phyloP scores from a whole-genome alignment of 129 eudicot genomes.

The Flaveria linearis region DNA sequence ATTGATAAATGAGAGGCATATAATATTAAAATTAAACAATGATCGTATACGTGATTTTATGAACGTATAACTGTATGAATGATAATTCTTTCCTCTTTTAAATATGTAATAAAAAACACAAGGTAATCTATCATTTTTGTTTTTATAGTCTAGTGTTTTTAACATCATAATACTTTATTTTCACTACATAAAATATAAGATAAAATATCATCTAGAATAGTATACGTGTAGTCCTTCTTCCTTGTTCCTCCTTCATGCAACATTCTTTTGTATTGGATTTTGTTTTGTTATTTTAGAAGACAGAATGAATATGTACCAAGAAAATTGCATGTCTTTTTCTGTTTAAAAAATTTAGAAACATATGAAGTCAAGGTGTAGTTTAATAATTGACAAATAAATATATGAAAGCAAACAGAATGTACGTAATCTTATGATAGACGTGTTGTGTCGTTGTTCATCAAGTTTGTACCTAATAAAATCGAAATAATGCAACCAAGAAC shows the following conservation, averaged over 20 bases:
- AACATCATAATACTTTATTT: not conserved
- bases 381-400: not conserved
- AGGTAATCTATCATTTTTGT: constrained; percentile 8
- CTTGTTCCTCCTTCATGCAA: constrained; percentile 3
- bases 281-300: not conserved
- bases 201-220: constrained; percentile 13
- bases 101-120: not conserved
- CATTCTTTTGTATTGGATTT: constrained; percentile 16
- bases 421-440: not conserved
- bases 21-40: not conserved
- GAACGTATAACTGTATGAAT: not conserved
- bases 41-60: not conserved
- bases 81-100: not conserved
- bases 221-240: constrained; percentile 28
- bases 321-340: constrained; percentile 13
- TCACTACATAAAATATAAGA: not conserved
- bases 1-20: not conserved
- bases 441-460: not conserved
- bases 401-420: constrained; percentile 5
- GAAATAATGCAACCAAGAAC: not conserved
- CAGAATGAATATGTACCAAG: constrained; percentile 16
- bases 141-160: not conserved
- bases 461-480: not conserved
- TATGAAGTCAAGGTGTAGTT: constrained; percentile 9
- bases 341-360: not conserved